These are phyloP conservation scores for Beauveria sp. DNA, from an alignment of 2,329 filamentous ascomycete genomes.

Conservation along the genomic window DNA sequence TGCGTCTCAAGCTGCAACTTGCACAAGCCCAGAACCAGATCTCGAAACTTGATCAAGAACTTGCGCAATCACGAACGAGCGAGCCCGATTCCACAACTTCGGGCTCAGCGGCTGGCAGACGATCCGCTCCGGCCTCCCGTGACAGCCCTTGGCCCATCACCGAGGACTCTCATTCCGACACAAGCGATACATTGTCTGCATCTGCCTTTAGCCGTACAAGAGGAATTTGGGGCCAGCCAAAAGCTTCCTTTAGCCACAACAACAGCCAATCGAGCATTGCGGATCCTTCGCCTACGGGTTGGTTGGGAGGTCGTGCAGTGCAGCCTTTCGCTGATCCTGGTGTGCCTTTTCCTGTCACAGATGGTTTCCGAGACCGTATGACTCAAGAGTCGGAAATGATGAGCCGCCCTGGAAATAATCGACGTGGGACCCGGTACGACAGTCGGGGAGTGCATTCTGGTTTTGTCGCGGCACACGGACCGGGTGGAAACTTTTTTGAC, in stretches of 20 bases:
- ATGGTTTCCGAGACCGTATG: conserved; percentile 40
- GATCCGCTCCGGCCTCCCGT: conserved; percentile 19
- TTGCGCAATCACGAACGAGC: conserved; percentile 54
- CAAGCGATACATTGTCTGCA: conserved; percentile 45
- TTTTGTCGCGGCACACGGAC: conserved; percentile 28
- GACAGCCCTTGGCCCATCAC: conserved; percentile 44
- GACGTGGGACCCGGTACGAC: conserved; percentile 42
- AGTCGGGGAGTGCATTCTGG: conserved; percentile 30
- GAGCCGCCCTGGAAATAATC: conserved; percentile 32
- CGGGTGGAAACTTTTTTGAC: conserved; percentile 27
- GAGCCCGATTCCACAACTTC: conserved; percentile 40
- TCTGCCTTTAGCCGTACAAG: conserved; percentile 46
- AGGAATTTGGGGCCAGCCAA: conserved; percentile 48
- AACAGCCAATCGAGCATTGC: conserved; percentile 28
- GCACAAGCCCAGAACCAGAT: conserved; percentile 64
- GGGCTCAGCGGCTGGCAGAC: conserved; percentile 16
- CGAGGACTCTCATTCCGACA: conserved; percentile 51
- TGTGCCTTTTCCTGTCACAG: conserved; percentile 26
- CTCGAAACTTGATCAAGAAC: conserved; percentile 62
- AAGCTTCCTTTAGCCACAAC: conserved; percentile 30
- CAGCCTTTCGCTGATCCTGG: conserved; percentile 35
- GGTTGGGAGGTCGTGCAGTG: conserved; percentile 36
- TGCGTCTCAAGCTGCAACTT: conserved; percentile 63
- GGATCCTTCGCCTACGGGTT: conserved; percentile 31
- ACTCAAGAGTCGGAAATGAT: conserved; percentile 42